A percentile compares a stretch with the other conserved stretches of the same genome.
phyloP scores from a whole-genome alignment of 768 basidiomycete genomes.

The Rhizopogon rudus region DNA sequence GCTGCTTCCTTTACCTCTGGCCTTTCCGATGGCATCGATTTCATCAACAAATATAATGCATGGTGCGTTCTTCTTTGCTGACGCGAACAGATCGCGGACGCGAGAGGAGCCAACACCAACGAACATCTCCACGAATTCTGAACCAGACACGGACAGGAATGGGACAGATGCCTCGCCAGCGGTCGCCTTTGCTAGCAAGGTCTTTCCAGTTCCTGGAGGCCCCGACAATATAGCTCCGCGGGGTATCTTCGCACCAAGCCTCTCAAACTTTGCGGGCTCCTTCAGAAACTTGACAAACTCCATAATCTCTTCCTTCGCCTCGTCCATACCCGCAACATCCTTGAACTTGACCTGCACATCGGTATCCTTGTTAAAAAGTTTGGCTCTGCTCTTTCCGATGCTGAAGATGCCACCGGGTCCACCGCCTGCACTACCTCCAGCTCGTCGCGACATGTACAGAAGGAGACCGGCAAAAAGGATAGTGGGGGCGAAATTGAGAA shows the following conservation, averaged over 20 bases:
- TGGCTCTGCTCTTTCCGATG: slow-evolving; percentile 93
- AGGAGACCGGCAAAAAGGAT: slow-evolving; percentile 86
- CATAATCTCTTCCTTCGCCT: slow-evolving; percentile 99
- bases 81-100: slow-evolving; percentile 95
- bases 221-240: slow-evolving; percentile 93
- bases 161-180: slow-evolving; percentile 97
- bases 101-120: slow-evolving; percentile 98
- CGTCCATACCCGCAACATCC: slow-evolving; percentile 99
- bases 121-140: slow-evolving; percentile 99
- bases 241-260: slow-evolving; percentile 95
- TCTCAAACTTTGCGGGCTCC: slow-evolving; percentile 91
- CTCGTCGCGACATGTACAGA: slow-evolving; percentile 78
- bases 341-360: slow-evolving; percentile 91
- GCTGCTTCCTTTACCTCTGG: slow-evolving; percentile 70
- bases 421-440: slow-evolving; percentile 52
- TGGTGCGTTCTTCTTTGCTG: slow-evolving; percentile 95
- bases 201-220: slow-evolving; percentile 98
- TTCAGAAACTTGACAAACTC: slow-evolving; percentile 99
- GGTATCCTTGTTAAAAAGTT: slow-evolving; percentile 95
- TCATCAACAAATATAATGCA: slow-evolving; percentile 99
- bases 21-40: slow-evolving; percentile 98
- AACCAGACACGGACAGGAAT: slow-evolving; percentile 97
- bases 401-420: slow-evolving; percentile 90
- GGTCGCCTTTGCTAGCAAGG: slow-evolving; percentile 95
- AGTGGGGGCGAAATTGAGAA: slow-evolving; percentile 93